Evolutionary conservation across 345 rosid species (phyloP).

Genomic region (Camelina laxa): DNA sequence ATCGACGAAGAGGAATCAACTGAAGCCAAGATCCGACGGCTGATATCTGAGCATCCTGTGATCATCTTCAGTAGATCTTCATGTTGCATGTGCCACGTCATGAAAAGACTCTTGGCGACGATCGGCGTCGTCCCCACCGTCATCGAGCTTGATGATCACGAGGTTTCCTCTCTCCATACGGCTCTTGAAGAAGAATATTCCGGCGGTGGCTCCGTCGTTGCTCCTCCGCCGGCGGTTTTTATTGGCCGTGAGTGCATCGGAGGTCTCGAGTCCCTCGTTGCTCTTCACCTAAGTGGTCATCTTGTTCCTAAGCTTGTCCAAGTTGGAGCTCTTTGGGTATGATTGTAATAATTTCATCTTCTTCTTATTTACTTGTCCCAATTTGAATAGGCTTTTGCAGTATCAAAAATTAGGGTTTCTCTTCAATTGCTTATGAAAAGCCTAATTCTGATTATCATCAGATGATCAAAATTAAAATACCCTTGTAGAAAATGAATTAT

Average conservation of each 20-base stretch:
- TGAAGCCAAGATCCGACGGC: slow-evolving; percentile 73
- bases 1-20: slow-evolving; percentile 81
- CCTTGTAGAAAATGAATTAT: slow-evolving; percentile 36
- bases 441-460: slow-evolving; percentile 27
- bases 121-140: slow-evolving; percentile 91
- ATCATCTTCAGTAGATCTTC: slow-evolving; percentile 86
- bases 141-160: slow-evolving; percentile 87
- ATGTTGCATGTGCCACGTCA: slow-evolving; percentile 97
- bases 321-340: slow-evolving; percentile 87
- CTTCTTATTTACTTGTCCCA: neutral
- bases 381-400: slow-evolving; percentile 31
- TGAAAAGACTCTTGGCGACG: slow-evolving; percentile 75
- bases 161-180: slow-evolving; percentile 67
- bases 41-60: slow-evolving; percentile 90
- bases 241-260: slow-evolving; percentile 85
- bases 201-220: slow-evolving; percentile 34
- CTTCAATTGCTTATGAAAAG: slow-evolving; percentile 8
- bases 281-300: slow-evolving; percentile 81
- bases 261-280: slow-evolving; percentile 90
- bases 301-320: slow-evolving; percentile 90
- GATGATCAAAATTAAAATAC: slow-evolving; percentile 29
- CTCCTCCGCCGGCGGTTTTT: slow-evolving; percentile 64
- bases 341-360: slow-evolving; percentile 37
- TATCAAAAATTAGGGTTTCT: slow-evolving; percentile 40
- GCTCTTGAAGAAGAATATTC: slow-evolving; percentile 39